Evolutionary conservation across 176 grass and related monocot species (phyloP).

Genomic region (Pontederia paniculata): DNA sequence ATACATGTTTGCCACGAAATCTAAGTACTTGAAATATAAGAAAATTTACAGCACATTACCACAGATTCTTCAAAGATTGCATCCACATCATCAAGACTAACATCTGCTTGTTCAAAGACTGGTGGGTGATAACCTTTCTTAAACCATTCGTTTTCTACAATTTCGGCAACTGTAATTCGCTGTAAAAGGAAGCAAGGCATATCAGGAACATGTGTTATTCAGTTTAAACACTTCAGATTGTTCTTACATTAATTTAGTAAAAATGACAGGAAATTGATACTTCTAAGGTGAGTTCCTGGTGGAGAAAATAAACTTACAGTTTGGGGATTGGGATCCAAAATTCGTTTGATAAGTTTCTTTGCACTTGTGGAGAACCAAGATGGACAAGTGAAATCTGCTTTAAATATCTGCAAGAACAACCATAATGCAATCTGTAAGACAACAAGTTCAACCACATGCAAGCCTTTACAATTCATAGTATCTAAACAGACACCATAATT

Average conservation of each 20-base stretch:
- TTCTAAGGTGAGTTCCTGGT: neutral
- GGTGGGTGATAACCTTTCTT: constrained; percentile 84
- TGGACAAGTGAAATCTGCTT: constrained; percentile 78
- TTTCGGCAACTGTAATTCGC: constrained; percentile 71
- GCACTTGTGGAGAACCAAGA: constrained; percentile 91
- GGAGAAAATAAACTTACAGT: constrained; percentile 56
- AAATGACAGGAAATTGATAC: neutral
- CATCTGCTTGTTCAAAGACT: constrained; percentile 55
- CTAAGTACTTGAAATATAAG: too few species aligned
- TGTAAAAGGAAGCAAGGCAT: constrained; percentile 27
- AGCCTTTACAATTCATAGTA: too few species aligned
- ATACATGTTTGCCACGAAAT: neutral
- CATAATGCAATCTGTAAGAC: neutral
- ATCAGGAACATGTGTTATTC: neutral
- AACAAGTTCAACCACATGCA: too few species aligned
- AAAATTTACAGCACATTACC: constrained; percentile 19
- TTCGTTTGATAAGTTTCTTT: constrained; percentile 91
- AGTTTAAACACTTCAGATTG: too few species aligned
- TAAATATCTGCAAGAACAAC: constrained; percentile 55
- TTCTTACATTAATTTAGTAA: too few species aligned
- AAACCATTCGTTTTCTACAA: constrained; percentile 91
- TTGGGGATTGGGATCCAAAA: constrained; percentile 68
- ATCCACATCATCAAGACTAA: constrained; percentile 74
- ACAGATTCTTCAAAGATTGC: constrained; percentile 59
- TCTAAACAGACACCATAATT: neutral